Evolutionary conservation across 1,284 basidiomycete species (phyloP).

Genomic region (Microbotryum lychnidis-dioicae): DNA sequence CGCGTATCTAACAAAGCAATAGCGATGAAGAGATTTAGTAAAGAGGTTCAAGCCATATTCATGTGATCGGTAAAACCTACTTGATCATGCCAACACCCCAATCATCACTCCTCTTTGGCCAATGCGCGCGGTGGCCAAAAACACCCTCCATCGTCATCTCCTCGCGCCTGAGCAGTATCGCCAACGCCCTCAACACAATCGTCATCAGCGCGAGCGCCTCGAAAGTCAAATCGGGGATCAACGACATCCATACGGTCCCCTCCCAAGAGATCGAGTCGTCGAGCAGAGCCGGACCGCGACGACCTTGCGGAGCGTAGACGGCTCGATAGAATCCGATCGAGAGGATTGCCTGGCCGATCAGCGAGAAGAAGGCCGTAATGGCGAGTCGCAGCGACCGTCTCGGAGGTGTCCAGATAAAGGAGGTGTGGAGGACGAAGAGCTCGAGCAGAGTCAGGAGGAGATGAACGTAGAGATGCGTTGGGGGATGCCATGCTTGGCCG

Average conservation of each 20-base stretch:
- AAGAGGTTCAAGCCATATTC: no score
- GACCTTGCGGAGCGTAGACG: neutral
- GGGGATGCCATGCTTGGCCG: neutral
- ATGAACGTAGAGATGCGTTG: slow-evolving; percentile 18
- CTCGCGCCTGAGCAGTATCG: slow-evolving; percentile 13
- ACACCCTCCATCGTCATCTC: slow-evolving; percentile 14
- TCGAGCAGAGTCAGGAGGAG: slow-evolving; percentile 18
- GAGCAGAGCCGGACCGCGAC: neutral
- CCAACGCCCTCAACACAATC: slow-evolving; percentile 11
- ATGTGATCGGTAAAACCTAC: neutral
- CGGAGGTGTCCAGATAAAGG: slow-evolving; percentile 12
- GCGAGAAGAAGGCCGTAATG: slow-evolving; percentile 17
- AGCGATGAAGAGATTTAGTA: neutral
- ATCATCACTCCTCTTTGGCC: slow-evolving; percentile 15
- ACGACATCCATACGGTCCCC: slow-evolving; percentile 24
- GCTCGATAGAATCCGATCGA: slow-evolving; percentile 8
- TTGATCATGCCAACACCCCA: slow-evolving; percentile 26
- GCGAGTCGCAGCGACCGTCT: slow-evolving; percentile 5
- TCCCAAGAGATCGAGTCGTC: slow-evolving; percentile 1
- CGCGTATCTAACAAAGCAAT: slow-evolving; percentile 10
- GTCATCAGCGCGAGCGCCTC: slow-evolving; percentile 8
- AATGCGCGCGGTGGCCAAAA: slow-evolving; percentile 13
- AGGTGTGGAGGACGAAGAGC: slow-evolving; percentile 19
- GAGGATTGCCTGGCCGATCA: slow-evolving; percentile 9
- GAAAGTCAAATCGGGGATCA: slow-evolving; percentile 24